phyloP scores from a whole-genome alignment of 1,284 basidiomycete genomes.

The Ceratobasidium papillatum region DNA sequence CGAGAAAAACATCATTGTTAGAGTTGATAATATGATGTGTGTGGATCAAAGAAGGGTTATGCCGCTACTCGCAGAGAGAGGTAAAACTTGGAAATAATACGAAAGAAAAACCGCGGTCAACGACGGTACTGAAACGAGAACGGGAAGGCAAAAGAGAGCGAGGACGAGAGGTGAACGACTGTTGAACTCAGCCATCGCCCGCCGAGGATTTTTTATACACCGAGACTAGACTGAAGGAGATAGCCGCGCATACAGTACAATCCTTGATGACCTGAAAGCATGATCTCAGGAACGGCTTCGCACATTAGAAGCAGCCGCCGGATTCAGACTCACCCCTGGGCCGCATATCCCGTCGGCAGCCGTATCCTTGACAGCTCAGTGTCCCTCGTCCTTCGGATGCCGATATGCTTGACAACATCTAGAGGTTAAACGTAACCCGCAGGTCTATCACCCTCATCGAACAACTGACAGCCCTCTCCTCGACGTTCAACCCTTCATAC shows the following conservation, averaged over 20 bases:
- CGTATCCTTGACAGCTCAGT: not conserved
- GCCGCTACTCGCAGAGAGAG: constrained; percentile 26
- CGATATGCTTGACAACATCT: not conserved
- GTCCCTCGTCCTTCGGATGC: not conserved
- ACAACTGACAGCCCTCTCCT: not conserved
- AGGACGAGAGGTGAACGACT: not conserved
- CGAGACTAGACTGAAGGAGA: not conserved
- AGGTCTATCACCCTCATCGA: not conserved
- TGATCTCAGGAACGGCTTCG: not conserved
- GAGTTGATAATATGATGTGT: not conserved
- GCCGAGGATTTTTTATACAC: not conserved
- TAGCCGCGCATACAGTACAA: not conserved
- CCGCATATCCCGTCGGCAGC: not conserved
- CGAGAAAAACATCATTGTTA: constrained; percentile 11
- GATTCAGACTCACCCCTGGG: not conserved
- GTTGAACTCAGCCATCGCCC: not conserved
- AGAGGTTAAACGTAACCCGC: too few species aligned
- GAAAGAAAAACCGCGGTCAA: constrained; percentile 28
- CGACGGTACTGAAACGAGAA: not conserved
- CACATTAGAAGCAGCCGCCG: not conserved
- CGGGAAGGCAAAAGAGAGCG: not conserved
- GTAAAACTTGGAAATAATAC: not conserved
- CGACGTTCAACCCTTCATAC: not conserved
- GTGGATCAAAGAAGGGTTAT: not conserved
- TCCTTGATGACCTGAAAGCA: not conserved